phyloP scores from a whole-genome alignment of 371 early-diverging fungal species.

The Mucor velutinosus region DNA sequence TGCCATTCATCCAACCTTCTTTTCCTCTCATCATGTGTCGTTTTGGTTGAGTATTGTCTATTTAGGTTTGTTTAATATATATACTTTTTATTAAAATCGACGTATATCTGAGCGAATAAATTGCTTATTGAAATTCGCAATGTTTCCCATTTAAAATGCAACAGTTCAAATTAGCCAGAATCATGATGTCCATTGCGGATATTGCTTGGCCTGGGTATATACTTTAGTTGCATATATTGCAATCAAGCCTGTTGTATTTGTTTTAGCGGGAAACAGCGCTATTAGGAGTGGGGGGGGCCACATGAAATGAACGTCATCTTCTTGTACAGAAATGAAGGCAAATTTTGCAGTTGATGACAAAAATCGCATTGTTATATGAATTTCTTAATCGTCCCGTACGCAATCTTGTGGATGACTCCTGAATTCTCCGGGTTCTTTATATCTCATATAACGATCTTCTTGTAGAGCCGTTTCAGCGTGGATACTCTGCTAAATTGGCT shows the following conservation, averaged over 20 bases:
- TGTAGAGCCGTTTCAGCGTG: too few species aligned
- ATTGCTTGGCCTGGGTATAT: constrained; percentile 1
- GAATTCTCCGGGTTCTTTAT: neutral
- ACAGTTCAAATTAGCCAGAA: neutral
- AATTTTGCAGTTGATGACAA: neutral
- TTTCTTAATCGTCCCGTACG: neutral
- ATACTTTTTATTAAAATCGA: too few species aligned
- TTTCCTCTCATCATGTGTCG: too few species aligned
- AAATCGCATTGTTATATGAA: neutral
- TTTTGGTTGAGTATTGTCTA: too few species aligned
- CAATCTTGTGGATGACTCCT: neutral
- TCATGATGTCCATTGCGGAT: neutral
- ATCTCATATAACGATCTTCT: neutral
- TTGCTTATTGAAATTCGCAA: too few species aligned
- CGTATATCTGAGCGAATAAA: too few species aligned
- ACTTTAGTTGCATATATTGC: constrained; percentile 1
- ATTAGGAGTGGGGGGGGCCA: neutral
- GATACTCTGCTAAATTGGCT: neutral
- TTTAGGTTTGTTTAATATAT: too few species aligned
- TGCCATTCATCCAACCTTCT: too few species aligned
- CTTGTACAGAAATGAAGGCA: neutral
- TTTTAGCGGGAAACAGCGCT: neutral
- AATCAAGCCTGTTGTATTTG: neutral
- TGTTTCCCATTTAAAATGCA: neutral
- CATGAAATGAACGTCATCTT: neutral